Evolutionary conservation across 768 basidiomycete species (phyloP).

Genomic region (Boletus rubescentipes): DNA sequence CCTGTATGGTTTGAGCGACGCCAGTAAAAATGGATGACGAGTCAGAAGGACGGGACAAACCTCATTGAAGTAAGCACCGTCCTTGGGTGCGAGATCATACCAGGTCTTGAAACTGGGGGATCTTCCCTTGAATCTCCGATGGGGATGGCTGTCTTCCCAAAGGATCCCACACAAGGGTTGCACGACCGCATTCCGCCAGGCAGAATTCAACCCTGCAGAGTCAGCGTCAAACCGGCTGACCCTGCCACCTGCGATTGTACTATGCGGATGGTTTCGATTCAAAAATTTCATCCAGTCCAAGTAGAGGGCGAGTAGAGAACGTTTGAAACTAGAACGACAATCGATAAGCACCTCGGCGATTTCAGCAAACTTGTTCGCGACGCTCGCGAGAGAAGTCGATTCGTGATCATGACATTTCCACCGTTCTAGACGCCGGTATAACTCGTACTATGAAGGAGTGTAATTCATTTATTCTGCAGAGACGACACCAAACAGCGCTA

Average conservation of each 20-base stretch:
- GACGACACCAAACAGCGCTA: constrained; percentile 8
- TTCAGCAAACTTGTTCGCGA: constrained; percentile 4
- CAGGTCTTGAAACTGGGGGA: constrained; percentile 22
- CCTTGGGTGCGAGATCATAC: constrained; percentile 31
- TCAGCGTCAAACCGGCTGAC: constrained; percentile 38
- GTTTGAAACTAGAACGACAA: constrained; percentile 1
- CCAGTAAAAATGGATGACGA: too few relatives aligned
- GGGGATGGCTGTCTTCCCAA: constrained; percentile 24
- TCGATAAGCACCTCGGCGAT: constrained; percentile 4
- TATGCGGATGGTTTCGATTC: constrained; percentile 6
- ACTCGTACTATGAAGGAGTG: constrained; percentile 8
- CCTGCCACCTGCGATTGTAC: constrained; percentile 44
- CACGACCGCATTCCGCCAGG: constrained; percentile 44
- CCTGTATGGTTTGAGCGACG: constrained; percentile 32
- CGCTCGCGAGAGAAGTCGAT: constrained; percentile 9
- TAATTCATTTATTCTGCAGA: not conserved
- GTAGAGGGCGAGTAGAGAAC: not conserved
- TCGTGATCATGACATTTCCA: constrained; percentile 1
- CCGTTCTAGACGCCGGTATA: not conserved
- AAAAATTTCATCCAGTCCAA: not conserved
- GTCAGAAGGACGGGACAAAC: constrained; percentile 20
- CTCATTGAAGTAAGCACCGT: constrained; percentile 50
- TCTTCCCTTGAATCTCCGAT: constrained; percentile 12
- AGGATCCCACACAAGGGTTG: constrained; percentile 24
- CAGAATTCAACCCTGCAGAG: constrained; percentile 45